Base-by-base conservation (phyloP, 306 rosid genomes). In the Casuarina cunninghamiana region DNA sequence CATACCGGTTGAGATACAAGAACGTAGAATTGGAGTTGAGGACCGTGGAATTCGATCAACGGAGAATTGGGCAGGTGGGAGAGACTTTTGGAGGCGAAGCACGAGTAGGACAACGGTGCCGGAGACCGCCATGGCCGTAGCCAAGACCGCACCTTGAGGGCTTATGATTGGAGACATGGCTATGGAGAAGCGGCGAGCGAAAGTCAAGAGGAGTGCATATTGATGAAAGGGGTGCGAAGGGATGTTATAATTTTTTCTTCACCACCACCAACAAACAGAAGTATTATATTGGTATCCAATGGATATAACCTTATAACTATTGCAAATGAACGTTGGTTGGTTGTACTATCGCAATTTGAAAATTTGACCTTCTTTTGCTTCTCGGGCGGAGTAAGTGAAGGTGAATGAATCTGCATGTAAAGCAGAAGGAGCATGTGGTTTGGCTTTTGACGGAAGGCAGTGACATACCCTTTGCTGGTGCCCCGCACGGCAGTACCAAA, bases 101-200 rank as follows among this genome's bases (percentile, higher is more conserved):
- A 97, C 94, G 6, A 95, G 93, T 73, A 95, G 93, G 80, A 95
- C 87, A 7, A 91, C 94, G 0, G 99, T 95, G 86, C 97, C 98
- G 71, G 99, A 95, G 79, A 95, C 93, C 0, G 98, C 99, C 97
- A 95, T 93, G 91, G 97, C 99, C 0, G 99, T 95, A 48, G 99
- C 99, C 13, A 95, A 73, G 41, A 86, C 99, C 75, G 91, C 91
- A 0, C 97, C 99, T 71, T 93, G 99, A 12, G 93, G 84, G 73
- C 86, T 84, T 4, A 88, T 73, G 68, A 86, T 83, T 8, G 98
- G 80, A 72, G 90, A 86, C 97, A 92, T 90, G 75, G 61, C 48
- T 12, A 19, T 49, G 4, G 35, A 10, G 10, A n/a, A 37, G 11
- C 10, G 16, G 32, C 32, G 45, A 75, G 60, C 35, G 6, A 17